Conservation (phyloP, 2,329 filamentous ascomycete genomes). For the Colletotrichum liriopes region DNA sequence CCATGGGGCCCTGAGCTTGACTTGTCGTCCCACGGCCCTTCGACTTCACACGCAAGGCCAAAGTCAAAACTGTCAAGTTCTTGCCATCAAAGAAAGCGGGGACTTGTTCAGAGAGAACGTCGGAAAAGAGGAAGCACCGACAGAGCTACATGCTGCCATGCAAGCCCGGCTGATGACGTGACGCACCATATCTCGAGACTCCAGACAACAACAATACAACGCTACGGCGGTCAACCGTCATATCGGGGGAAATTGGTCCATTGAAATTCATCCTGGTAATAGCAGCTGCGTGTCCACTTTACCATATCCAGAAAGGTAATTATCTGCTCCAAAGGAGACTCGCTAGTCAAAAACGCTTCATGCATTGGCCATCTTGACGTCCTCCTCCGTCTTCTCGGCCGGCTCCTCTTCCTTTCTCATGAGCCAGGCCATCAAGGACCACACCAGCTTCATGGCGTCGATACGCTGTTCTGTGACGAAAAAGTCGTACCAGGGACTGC, state of each 20-base stretch:
- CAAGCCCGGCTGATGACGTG: not conserved
- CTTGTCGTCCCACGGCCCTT: not conserved
- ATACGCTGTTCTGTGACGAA: constrained; percentile 69
- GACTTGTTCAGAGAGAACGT: not conserved
- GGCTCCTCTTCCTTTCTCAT: constrained; percentile 63
- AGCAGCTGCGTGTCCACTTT: not conserved
- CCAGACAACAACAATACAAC: not conserved
- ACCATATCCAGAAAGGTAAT: constrained; percentile 8
- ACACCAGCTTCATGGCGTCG: constrained; percentile 70
- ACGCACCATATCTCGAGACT: not conserved
- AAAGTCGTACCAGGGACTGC: constrained; percentile 75
- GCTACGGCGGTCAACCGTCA: no score
- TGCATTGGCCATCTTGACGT: constrained; percentile 51
- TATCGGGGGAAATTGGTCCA: not conserved
- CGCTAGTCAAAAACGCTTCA: constrained; percentile 17
- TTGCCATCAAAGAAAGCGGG: no score
- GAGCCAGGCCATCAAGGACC: constrained; percentile 73
- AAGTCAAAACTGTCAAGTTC: not conserved
- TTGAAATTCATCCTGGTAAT: not conserved
- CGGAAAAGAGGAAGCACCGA: not conserved
- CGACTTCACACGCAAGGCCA: not conserved
- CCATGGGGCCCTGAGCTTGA: not conserved
- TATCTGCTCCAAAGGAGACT: not conserved
- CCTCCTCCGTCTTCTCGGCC: constrained; percentile 42
- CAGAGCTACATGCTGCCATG: not conserved